A percentile compares a stretch with the other conserved stretches of the same genome.
These are phyloP conservation scores for Ganoderma lucidum DNA, from an alignment of 1,284 basidiomycete species.

Conservation along the genomic window DNA sequence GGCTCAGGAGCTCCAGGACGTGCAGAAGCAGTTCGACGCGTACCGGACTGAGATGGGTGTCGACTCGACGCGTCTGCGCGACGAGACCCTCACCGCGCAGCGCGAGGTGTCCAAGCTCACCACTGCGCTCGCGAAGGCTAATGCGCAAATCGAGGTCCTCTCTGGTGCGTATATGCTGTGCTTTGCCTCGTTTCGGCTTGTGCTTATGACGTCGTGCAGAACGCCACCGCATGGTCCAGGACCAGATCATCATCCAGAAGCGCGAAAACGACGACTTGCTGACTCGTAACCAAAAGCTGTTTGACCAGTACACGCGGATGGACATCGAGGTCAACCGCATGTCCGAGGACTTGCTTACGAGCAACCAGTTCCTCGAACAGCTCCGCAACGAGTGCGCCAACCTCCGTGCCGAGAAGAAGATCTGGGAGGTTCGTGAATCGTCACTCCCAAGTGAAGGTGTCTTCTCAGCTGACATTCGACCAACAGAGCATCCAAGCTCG, in stretches of 20 bases:
- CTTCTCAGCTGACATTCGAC: neutral
- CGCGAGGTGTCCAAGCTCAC: slow-evolving; percentile 73
- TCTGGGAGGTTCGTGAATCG: slow-evolving; percentile 77
- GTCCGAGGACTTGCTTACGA: slow-evolving; percentile 67
- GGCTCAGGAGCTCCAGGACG: slow-evolving; percentile 70
- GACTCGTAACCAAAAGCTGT: slow-evolving; percentile 72
- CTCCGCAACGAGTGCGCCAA: slow-evolving; percentile 87
- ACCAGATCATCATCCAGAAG: slow-evolving; percentile 62
- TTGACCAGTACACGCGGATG: slow-evolving; percentile 69
- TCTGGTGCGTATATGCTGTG: slow-evolving; percentile 55
- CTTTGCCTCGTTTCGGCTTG: slow-evolving; percentile 7
- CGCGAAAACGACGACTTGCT: slow-evolving; percentile 68
- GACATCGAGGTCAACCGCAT: slow-evolving; percentile 73
- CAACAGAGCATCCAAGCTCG: slow-evolving; percentile 76
- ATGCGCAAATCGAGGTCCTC: slow-evolving; percentile 79
- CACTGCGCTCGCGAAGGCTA: slow-evolving; percentile 80
- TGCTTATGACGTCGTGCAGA: slow-evolving; percentile 49
- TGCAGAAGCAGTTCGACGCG: slow-evolving; percentile 79
- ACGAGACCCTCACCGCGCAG: slow-evolving; percentile 72
- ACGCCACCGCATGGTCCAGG: slow-evolving; percentile 70
- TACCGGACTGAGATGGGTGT: slow-evolving; percentile 82
- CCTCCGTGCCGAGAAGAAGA: slow-evolving; percentile 89
- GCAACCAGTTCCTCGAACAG: slow-evolving; percentile 70
- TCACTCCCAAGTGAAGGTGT: neutral
- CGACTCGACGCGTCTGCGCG: slow-evolving; percentile 73